A percentile compares a stretch with the other conserved stretches of the same genome.
phyloP scores from a whole-genome alignment of 331 rosid species.

The Acacia pycnantha region DNA sequence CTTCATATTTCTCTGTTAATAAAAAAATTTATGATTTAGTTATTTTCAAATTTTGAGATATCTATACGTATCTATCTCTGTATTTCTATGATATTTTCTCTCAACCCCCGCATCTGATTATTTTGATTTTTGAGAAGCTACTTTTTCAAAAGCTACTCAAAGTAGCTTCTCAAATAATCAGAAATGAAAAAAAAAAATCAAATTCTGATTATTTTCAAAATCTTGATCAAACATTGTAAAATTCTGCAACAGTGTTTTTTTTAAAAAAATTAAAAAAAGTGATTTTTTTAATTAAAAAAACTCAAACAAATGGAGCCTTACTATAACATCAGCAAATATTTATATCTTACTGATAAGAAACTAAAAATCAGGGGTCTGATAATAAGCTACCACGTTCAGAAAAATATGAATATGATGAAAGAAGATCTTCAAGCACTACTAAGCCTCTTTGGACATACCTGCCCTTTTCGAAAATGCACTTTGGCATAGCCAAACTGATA shows the following conservation, averaged over 20 bases:
- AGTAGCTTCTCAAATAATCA: not conserved
- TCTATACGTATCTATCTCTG: no score
- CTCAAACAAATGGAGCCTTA: not conserved
- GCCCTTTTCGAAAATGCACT: slow-evolving; percentile 77
- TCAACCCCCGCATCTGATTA: not conserved
- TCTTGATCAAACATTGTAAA: not conserved
- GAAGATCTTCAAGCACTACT: slow-evolving; percentile 1
- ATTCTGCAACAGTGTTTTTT: not conserved
- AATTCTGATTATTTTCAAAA: not conserved
- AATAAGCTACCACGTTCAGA: not conserved
- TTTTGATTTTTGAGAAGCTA: no score
- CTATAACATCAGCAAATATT: not conserved
- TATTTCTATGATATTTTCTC: no score
- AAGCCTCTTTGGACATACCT: slow-evolving; percentile 48
- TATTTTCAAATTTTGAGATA: not conserved
- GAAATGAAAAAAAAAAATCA: not conserved
- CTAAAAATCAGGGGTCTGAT: not conserved
- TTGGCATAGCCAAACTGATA: slow-evolving; percentile 85
- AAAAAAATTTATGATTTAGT: no score
- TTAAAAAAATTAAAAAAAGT: no score
- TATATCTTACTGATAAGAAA: not conserved
- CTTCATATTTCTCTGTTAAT: not conserved
- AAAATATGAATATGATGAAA: slow-evolving; percentile 12
- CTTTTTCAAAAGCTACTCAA: not conserved
- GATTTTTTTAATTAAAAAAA: no score